These are phyloP conservation scores for Aspergillus ostianus DNA, from an alignment of 495 filamentous ascomycete genomes.

Conservation along the genomic window DNA sequence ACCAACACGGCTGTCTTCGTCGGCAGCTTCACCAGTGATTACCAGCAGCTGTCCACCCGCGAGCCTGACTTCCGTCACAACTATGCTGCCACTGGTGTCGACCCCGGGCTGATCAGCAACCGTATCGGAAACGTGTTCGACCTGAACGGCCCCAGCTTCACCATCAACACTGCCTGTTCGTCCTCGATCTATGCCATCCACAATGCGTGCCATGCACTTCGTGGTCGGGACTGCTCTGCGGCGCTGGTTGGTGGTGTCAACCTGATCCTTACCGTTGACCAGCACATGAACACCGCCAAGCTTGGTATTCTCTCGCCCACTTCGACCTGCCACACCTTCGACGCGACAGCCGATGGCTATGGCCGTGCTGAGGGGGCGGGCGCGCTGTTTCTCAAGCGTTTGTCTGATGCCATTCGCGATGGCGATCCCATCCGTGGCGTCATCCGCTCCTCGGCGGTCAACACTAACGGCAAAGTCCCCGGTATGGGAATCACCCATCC, in stretches of 20 bases:
- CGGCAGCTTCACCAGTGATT: constrained; percentile 21
- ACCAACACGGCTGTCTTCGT: constrained; percentile 17
- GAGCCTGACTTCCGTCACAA: constrained; percentile 19
- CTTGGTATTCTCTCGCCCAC: constrained; percentile 14
- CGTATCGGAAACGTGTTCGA: constrained; percentile 39
- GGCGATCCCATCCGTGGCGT: constrained; percentile 37
- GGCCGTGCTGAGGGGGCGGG: constrained; percentile 35
- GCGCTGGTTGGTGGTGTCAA: constrained; percentile 36
- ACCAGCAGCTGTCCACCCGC: constrained; percentile 13
- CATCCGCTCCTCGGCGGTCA: constrained; percentile 44
- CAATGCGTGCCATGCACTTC: constrained; percentile 36
- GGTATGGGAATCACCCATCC: constrained; percentile 24
- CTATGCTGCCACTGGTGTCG: constrained; percentile 11
- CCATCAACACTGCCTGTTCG: constrained; percentile 40
- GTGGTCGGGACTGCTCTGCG: constrained; percentile 29
- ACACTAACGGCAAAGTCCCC: constrained; percentile 35
- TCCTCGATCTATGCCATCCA: constrained; percentile 33
- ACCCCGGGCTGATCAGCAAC: constrained; percentile 23
- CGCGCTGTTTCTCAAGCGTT: constrained; percentile 33
- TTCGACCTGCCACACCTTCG: constrained; percentile 28
- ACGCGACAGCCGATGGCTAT: constrained; percentile 39
- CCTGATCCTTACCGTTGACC: constrained; percentile 28
- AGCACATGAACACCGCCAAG: constrained; percentile 13
- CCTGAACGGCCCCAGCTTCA: constrained; percentile 30
- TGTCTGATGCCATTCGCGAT: constrained; percentile 31